Percentiles rank a stretch among this genome's conserved stretches.
These are phyloP conservation scores for Fusarium avenaceum DNA, from an alignment of 2,329 filamentous ascomycete genomes.

Conservation along the genomic window DNA sequence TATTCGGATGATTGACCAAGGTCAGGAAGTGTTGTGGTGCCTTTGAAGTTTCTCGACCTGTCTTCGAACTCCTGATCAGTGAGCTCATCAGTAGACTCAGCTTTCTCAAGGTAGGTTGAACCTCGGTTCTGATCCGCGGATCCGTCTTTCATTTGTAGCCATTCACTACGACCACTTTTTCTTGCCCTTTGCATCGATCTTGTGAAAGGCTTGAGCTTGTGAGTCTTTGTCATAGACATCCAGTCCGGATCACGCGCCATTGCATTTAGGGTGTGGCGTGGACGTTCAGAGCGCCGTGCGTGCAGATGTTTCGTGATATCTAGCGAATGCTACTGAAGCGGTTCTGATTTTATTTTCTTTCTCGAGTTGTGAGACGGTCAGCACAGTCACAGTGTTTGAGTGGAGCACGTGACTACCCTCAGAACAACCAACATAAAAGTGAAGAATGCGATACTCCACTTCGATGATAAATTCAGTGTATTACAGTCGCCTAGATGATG, in stretches of 20 bases:
- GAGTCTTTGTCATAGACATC: background rate
- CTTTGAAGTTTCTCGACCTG: background rate
- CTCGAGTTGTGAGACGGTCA: too few relatives aligned
- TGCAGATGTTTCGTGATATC: background rate
- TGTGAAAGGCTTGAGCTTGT: background rate
- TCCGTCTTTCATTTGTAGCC: background rate
- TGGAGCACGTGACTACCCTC: background rate
- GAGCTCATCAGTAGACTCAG: too few relatives aligned
- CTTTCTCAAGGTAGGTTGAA: too few relatives aligned
- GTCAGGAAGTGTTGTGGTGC: too few relatives aligned
- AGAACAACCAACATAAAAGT: background rate
- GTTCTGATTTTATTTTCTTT: background rate
- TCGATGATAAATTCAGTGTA: too few relatives aligned
- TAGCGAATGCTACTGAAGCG: too few relatives aligned
- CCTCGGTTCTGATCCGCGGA: background rate
- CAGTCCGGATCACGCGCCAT: background rate
- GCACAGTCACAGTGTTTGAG: fast-evolving
- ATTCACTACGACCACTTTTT: too few relatives aligned
- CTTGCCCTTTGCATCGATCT: background rate
- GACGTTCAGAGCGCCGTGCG: background rate
- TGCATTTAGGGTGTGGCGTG: background rate
- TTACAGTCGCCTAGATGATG: too few relatives aligned
- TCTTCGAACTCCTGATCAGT: background rate
- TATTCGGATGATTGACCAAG: fast-evolving
- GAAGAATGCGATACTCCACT: background rate